phyloP scores from a whole-genome alignment of 2,329 filamentous ascomycete species.

The Cladophialophora yegresii region DNA sequence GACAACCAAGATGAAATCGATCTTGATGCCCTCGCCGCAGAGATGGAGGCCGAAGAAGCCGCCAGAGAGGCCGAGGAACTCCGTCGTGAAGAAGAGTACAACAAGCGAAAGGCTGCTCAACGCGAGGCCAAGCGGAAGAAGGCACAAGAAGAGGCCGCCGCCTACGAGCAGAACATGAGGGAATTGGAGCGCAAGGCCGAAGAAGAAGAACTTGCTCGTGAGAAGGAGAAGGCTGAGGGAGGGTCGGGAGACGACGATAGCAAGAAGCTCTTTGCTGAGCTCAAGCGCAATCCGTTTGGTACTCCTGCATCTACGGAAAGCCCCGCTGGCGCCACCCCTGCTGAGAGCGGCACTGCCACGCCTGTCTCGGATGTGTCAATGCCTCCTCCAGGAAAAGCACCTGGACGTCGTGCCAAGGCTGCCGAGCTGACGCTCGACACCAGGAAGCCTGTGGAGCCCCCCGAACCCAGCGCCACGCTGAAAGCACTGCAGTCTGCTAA shows the following conservation, averaged over 20 bases:
- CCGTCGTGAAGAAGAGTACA: constrained; percentile 49
- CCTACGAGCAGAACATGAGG: constrained; percentile 53
- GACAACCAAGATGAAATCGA: constrained; percentile 48
- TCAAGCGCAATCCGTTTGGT: constrained; percentile 46
- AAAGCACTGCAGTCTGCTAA: constrained; percentile 90
- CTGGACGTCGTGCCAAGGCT: constrained; percentile 73
- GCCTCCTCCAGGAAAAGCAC: constrained; percentile 56
- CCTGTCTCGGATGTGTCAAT: constrained; percentile 50
- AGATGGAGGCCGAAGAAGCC: constrained; percentile 50
- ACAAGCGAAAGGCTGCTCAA: constrained; percentile 78
- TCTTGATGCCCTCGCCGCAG: constrained; percentile 42
- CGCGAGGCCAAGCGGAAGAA: constrained; percentile 57
- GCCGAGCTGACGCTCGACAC: constrained; percentile 85
- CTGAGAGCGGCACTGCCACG: constrained; percentile 50
- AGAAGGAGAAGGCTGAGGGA: constrained; percentile 45
- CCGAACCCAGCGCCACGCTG: constrained; percentile 90
- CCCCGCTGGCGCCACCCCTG: constrained; percentile 43
- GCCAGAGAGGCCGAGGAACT: constrained; percentile 52
- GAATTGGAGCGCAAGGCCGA: constrained; percentile 52
- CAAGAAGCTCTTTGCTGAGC: constrained; percentile 47
- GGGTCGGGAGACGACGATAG: constrained; percentile 40
- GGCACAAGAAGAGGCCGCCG: constrained; percentile 49
- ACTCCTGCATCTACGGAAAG: constrained; percentile 38
- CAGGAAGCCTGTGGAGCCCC: constrained; percentile 81
- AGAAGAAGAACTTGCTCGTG: constrained; percentile 48